Evolutionary conservation across 768 basidiomycete species (phyloP).

Genomic region (Kwoniella europaea): DNA sequence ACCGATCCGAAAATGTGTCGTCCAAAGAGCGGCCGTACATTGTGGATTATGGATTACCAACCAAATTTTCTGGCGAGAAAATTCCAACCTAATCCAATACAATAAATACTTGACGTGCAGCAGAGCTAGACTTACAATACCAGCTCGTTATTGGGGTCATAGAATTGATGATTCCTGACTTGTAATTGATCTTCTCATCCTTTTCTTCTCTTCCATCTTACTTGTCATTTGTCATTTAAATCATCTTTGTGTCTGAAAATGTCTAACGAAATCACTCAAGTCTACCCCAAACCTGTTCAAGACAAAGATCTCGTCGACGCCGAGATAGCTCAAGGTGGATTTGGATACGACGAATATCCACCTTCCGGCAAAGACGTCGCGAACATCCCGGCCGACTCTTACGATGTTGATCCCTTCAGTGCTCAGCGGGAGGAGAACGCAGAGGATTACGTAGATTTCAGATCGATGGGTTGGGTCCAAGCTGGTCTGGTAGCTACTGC

Average conservation of each 20-base stretch:
- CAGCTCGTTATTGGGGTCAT: not conserved
- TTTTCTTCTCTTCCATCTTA: not conserved
- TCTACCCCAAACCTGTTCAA: constrained; percentile 7
- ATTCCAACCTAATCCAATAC: not conserved
- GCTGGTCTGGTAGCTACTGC: constrained; percentile 45
- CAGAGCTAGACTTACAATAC: not conserved
- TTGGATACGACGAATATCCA: constrained; percentile 5
- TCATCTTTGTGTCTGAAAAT: not conserved
- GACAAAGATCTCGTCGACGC: constrained; percentile 4
- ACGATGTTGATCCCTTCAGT: constrained; percentile 18
- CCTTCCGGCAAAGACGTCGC: constrained; percentile 12
- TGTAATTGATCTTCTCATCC: too few species aligned
- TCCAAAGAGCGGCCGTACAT: not conserved
- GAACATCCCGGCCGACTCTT: constrained; percentile 11
- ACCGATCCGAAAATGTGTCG: not conserved
- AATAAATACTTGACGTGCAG: not conserved
- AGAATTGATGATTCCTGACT: too few species aligned
- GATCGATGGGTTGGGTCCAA: constrained; percentile 43
- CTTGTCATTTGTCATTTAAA: too few species aligned
- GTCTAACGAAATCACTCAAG: constrained; percentile 8
- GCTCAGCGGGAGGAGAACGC: constrained; percentile 28
- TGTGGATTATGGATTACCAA: not conserved
- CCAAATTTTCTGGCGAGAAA: not conserved
- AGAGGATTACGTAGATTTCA: constrained; percentile 41
- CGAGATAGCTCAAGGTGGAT: constrained; percentile 1